Evolutionary conservation across 768 basidiomycete genomes (phyloP), one percentile per base, ranked within the genome.

Genomic region (Leccinum sublutescens): DNA sequence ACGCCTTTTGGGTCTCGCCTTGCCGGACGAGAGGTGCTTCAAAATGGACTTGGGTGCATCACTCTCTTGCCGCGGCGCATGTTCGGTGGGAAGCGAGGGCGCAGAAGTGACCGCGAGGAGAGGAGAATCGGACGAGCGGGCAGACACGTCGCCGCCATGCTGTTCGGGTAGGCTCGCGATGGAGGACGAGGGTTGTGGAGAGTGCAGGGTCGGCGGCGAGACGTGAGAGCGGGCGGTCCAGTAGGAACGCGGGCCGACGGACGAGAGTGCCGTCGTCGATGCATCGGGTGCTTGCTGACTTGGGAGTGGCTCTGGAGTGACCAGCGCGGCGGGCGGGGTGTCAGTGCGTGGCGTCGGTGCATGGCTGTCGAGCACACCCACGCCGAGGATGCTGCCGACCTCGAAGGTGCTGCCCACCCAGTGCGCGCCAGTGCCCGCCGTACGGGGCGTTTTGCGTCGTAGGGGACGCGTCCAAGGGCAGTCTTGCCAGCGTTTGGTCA

Each of bases 361-460:
- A 14, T 63, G 64, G 48, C 25, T 40, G 52, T 80, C 75, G 52
- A 87, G 74, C 33, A 88, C 74, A 61, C 85, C 81, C 53, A 91
- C 79, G 11, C 89, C 91, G 38, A 92, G 76, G 60, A 93, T 80
- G n/a, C 80, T 80, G 3, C 91, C 91, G 38, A 93, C 78, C 66
- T 91, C 88, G 62, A 93, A 93, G 59, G 85, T 89, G 23, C 78
- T 79, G 27, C 91, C 89, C 29, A 89, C 80, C 88, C 89, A 92
- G 21, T 74, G 77, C 14, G 68, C 72, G 15, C 63, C 56, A 11
- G 19, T 12, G n/a, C 55, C 38, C 17, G 23, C 14, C 15, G 10
- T 19, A 10, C 48, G 60, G 55, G 38, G 62, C 50, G 40, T 33
- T 14, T 56, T 70, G n/a, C 69, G 74, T 33, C 66, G 72, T 71